phyloP scores from a whole-genome alignment of 768 basidiomycete genomes.

The Podaxis mareebaensis region DNA sequence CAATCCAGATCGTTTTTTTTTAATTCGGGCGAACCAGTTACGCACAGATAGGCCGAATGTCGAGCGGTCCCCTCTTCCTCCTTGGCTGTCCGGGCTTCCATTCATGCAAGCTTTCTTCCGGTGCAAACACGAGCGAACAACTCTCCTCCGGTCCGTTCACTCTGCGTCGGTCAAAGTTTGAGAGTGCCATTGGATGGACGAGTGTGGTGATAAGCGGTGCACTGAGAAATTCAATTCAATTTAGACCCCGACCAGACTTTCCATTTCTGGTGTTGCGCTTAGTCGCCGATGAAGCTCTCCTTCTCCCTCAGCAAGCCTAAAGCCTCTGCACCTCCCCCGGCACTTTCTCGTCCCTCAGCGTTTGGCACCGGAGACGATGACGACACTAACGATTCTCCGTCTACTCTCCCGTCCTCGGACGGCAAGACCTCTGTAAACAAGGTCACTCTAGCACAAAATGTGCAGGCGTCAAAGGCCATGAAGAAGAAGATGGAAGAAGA shows the following conservation, averaged over 20 bases:
- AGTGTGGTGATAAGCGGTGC: neutral
- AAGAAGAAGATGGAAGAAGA: slow-evolving; percentile 80
- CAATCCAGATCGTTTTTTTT: slow-evolving; percentile 14
- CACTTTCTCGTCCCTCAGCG: slow-evolving; percentile 59
- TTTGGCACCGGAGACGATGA: slow-evolving; percentile 72
- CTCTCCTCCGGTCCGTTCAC: slow-evolving; percentile 91
- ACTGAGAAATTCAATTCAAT: slow-evolving; percentile 18
- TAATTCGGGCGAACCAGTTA: slow-evolving; percentile 12
- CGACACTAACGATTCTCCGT: slow-evolving; percentile 47
- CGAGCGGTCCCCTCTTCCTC: slow-evolving; percentile 51
- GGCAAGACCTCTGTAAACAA: slow-evolving; percentile 46
- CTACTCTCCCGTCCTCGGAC: slow-evolving; percentile 26
- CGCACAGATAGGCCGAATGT: slow-evolving; percentile 88
- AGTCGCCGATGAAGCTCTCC: slow-evolving; percentile 75
- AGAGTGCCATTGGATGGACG: slow-evolving; percentile 44
- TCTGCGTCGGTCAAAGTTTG: slow-evolving; percentile 79
- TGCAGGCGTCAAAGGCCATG: slow-evolving; percentile 59
- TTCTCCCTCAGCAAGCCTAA: slow-evolving; percentile 78
- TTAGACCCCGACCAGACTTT: slow-evolving; percentile 33
- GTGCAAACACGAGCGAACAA: slow-evolving; percentile 59
- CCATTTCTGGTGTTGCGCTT: slow-evolving; percentile 13
- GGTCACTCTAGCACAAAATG: slow-evolving; percentile 57
- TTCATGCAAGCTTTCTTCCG: slow-evolving; percentile 29
- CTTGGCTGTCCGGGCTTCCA: slow-evolving; percentile 42
- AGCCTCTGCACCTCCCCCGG: slow-evolving; percentile 41